Percentiles rank a stretch among this genome's conserved stretches.
phyloP scores from a whole-genome alignment of 1,284 basidiomycete genomes.

The Microbotryum scabiosae region DNA sequence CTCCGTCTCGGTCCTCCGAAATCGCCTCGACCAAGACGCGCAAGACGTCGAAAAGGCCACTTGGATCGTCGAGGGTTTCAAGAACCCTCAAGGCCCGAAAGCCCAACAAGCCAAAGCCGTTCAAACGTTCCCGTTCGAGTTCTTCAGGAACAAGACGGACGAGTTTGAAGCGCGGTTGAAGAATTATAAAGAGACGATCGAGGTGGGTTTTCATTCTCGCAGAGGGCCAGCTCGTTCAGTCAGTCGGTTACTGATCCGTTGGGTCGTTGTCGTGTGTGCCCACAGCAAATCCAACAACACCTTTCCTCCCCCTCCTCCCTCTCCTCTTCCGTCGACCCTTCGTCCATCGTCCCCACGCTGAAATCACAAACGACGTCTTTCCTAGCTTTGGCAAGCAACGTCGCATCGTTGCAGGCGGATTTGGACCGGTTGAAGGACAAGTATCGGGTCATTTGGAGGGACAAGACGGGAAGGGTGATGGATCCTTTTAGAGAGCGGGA shows the following conservation, averaged over 20 bases:
- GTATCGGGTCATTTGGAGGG: slow-evolving; percentile 32
- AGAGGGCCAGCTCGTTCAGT: neutral
- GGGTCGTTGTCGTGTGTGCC: too few species aligned
- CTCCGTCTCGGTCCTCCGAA: slow-evolving; percentile 17
- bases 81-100: slow-evolving; percentile 52
- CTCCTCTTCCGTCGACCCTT: slow-evolving; percentile 8
- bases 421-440: slow-evolving; percentile 31
- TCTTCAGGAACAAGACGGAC: slow-evolving; percentile 60
- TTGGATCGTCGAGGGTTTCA: slow-evolving; percentile 56
- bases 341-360: slow-evolving; percentile 29
- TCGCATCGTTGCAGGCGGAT: slow-evolving; percentile 29
- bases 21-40: slow-evolving; percentile 23
- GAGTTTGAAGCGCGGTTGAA: slow-evolving; percentile 61
- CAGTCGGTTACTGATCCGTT: too few species aligned
- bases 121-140: slow-evolving; percentile 77
- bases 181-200: slow-evolving; percentile 69
- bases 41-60: slow-evolving; percentile 54
- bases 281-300: slow-evolving; percentile 14
- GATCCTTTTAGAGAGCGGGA: slow-evolving; percentile 30
- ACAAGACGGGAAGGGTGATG: slow-evolving; percentile 28
- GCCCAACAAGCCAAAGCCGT: slow-evolving; percentile 63
- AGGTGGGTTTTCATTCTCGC: slow-evolving; percentile 45
- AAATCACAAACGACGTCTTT: slow-evolving; percentile 32
- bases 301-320: slow-evolving; percentile 1
- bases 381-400: slow-evolving; percentile 30